These are phyloP conservation scores for Fremontodendron californicum DNA, from an alignment of 345 rosid genomes.

Conservation along the genomic window DNA sequence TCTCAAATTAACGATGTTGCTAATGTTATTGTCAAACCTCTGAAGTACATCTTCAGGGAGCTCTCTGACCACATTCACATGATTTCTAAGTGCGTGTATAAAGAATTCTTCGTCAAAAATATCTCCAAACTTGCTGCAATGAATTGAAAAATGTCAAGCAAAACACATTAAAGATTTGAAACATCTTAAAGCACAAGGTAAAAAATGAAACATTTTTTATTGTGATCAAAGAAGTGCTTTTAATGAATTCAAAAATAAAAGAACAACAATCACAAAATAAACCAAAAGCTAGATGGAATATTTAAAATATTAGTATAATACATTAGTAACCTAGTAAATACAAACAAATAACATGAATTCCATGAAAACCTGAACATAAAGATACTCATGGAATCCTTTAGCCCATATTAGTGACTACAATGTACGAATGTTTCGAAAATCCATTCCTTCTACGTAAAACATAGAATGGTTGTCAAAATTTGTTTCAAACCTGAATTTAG, in stretches of 20 bases:
- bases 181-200: too few relatives aligned
- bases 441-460: not conserved
- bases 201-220: not conserved
- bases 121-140: conserved; percentile 76
- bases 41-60: conserved; percentile 79
- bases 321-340: not conserved
- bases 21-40: conserved; percentile 73
- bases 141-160: conserved; percentile 6
- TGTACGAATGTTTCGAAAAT: not conserved
- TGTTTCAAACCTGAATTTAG: not conserved
- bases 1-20: conserved; percentile 89
- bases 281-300: not conserved
- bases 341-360: not conserved
- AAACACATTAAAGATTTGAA: conserved; percentile 4
- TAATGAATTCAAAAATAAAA: not conserved
- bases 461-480: not conserved
- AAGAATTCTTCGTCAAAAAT: conserved; percentile 94
- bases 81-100: conserved; percentile 61
- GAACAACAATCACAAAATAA: not conserved
- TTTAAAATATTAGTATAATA: not conserved
- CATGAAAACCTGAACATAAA: not conserved
- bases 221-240: not conserved
- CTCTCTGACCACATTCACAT: conserved; percentile 64
- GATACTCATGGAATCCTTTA: not conserved
- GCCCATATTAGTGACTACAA: not conserved